Percentiles rank a stretch among this genome's conserved stretches.
These are phyloP conservation scores for Sicyos baderoa DNA, from an alignment of 306 rosid species.

Conservation along the genomic window DNA sequence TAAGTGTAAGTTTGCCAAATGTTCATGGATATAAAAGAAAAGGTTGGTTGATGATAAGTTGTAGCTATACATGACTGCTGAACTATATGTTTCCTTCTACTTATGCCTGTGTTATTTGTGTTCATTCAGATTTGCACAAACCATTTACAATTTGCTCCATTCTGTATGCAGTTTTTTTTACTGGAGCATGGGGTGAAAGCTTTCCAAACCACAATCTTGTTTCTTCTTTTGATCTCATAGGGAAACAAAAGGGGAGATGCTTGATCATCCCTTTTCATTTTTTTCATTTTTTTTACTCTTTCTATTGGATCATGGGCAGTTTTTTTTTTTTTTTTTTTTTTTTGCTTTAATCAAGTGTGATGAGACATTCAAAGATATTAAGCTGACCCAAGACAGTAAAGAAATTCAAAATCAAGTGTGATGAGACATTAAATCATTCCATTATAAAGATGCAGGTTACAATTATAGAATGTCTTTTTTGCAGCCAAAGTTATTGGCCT, in stretches of 20 bases:
- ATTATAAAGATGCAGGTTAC: not conserved
- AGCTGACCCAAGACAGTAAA: no score
- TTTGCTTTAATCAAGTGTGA: not conserved
- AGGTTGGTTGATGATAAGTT: no score
- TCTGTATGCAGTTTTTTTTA: conserved; percentile 10
- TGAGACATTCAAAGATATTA: not conserved
- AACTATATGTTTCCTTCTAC: not conserved
- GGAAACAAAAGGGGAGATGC: no score
- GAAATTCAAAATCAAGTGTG: not conserved
- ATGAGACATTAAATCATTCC: not conserved
- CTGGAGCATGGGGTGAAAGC: not conserved
- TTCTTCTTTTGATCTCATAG: not conserved
- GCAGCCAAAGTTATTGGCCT: not conserved
- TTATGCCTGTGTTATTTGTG: not conserved
- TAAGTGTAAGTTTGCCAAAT: no score
- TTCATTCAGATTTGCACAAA: not conserved
- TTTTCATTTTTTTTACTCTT: not conserved
- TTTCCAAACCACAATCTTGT: not conserved
- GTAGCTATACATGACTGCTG: not conserved
- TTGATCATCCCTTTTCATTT: not conserved
- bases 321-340: no score
- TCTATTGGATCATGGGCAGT: not conserved
- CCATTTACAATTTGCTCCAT: not conserved
- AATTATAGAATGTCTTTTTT: no score
- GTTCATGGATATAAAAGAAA: no score